phyloP scores from a whole-genome alignment of 176 grass and related monocot genomes.

The barley (Hordeum vulgare) region DNA sequence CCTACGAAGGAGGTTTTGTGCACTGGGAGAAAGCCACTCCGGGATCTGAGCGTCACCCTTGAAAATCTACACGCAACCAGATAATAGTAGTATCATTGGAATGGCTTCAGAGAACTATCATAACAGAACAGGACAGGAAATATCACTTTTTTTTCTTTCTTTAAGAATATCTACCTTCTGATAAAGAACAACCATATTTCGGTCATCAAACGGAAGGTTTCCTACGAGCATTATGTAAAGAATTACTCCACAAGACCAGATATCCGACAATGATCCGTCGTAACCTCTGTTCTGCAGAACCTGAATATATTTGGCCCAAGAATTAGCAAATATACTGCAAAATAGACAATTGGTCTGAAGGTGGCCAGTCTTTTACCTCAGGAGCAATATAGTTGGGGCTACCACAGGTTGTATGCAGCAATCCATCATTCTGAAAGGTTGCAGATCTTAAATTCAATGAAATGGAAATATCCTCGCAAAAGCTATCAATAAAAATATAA shows the following conservation, averaged over 20 bases:
- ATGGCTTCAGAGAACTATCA: neutral
- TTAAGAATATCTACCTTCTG: slow-evolving; percentile 52
- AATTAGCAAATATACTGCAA: neutral
- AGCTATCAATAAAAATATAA: neutral
- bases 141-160: neutral
- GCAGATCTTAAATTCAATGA: neutral
- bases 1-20: slow-evolving; percentile 49
- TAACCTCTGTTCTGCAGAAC: slow-evolving; percentile 82
- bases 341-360: neutral
- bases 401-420: slow-evolving; percentile 91
- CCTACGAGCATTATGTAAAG: slow-evolving; percentile 77
- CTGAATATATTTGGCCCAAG: slow-evolving; percentile 25
- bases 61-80: slow-evolving; percentile 47
- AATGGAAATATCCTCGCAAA: neutral
- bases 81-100: neutral
- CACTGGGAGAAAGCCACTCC: slow-evolving; percentile 41
- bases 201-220: slow-evolving; percentile 76
- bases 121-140: neutral
- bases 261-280: slow-evolving; percentile 66
- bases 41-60: slow-evolving; percentile 68
- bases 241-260: slow-evolving; percentile 94
- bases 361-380: slow-evolving; percentile 34
- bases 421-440: slow-evolving; percentile 60
- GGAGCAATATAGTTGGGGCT: slow-evolving; percentile 96
- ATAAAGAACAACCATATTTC: slow-evolving; percentile 90